phyloP scores from a whole-genome alignment of 1,284 basidiomycete genomes.

The Apiotrichum gamsii region DNA sequence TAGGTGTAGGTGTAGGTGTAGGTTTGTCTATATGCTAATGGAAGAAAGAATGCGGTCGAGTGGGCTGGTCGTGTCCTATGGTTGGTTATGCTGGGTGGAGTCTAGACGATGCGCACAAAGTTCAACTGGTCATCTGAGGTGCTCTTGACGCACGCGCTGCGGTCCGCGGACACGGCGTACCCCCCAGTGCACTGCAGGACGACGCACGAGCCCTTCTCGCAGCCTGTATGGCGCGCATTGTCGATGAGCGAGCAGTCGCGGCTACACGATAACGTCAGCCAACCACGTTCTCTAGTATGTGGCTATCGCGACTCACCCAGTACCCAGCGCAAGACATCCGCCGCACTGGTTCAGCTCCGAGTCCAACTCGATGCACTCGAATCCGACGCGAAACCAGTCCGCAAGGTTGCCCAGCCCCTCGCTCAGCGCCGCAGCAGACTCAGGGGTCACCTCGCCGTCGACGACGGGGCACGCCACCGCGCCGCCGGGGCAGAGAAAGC shows the following conservation, averaged over 20 bases:
- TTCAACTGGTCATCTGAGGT: too few species aligned
- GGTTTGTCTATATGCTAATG: too few species aligned
- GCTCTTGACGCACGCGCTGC: conserved; percentile 26
- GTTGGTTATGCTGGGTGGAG: too few species aligned
- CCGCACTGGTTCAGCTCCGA: conserved; percentile 46
- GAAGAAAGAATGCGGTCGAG: too few species aligned
- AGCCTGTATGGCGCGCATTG: conserved; percentile 42
- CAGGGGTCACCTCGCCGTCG: conserved; percentile 25
- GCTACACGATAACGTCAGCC: too few species aligned
- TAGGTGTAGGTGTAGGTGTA: too few species aligned
- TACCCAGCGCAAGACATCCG: conserved; percentile 44
- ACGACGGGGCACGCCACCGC: conserved; percentile 44
- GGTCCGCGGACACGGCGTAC: conserved; percentile 40
- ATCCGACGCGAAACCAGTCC: conserved; percentile 48
- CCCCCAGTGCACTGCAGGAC: conserved; percentile 45
- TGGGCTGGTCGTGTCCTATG: too few species aligned
- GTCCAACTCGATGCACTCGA: conserved; percentile 48
- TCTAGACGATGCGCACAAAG: too few species aligned
- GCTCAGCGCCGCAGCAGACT: conserved; percentile 26
- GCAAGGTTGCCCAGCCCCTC: conserved; percentile 35
- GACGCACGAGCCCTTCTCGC: conserved; percentile 37
- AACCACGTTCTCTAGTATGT: too few species aligned
- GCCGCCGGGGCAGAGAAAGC: conserved; percentile 47
- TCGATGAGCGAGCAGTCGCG: conserved; percentile 46
- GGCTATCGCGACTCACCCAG: conserved; percentile 46